Percentiles rank a stretch among this genome's conserved stretches.
phyloP scores from a whole-genome alignment of 768 basidiomycete genomes.

The Astraeus odoratus region DNA sequence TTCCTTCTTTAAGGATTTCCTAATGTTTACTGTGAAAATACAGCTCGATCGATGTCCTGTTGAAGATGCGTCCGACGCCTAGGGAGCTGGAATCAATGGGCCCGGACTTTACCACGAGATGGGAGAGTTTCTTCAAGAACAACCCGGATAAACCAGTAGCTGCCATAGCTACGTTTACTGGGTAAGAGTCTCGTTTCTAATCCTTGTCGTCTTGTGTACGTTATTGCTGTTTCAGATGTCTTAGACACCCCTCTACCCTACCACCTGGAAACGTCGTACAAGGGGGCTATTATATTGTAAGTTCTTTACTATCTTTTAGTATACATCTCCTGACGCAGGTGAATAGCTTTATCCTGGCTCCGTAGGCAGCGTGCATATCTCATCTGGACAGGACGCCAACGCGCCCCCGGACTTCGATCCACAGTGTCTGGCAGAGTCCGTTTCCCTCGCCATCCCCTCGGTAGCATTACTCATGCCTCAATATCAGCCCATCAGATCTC shows the following conservation, averaged over 20 bases:
- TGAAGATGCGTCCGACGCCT: conserved; percentile 20
- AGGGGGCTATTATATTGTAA: conserved; percentile 28
- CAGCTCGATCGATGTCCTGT: conserved; percentile 11
- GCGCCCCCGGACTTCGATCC: conserved; percentile 39
- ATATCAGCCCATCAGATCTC: conserved; percentile 30
- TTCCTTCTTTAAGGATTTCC: background rate
- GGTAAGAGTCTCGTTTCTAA: background rate
- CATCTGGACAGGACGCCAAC: conserved; percentile 32
- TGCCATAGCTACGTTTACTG: background rate
- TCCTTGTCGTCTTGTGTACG: background rate
- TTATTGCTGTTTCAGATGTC: conserved; percentile 16
- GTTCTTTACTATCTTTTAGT: background rate
- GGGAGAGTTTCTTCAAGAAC: conserved; percentile 13
- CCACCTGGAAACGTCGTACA: conserved; percentile 23
- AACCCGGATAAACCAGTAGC: conserved; percentile 18
- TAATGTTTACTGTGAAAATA: background rate
- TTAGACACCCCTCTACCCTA: conserved; percentile 10
- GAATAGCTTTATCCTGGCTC: conserved; percentile 38
- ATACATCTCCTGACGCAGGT: background rate
- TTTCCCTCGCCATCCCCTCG: background rate
- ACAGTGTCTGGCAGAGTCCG: conserved; percentile 38
- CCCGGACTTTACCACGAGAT: conserved; percentile 14
- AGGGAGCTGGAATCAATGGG: conserved; percentile 15
- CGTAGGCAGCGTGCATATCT: conserved; percentile 43
- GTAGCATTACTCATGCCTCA: background rate